These are phyloP conservation scores for Boletus sp. DNA, from an alignment of 1,284 basidiomycete genomes.

Conservation along the genomic window DNA sequence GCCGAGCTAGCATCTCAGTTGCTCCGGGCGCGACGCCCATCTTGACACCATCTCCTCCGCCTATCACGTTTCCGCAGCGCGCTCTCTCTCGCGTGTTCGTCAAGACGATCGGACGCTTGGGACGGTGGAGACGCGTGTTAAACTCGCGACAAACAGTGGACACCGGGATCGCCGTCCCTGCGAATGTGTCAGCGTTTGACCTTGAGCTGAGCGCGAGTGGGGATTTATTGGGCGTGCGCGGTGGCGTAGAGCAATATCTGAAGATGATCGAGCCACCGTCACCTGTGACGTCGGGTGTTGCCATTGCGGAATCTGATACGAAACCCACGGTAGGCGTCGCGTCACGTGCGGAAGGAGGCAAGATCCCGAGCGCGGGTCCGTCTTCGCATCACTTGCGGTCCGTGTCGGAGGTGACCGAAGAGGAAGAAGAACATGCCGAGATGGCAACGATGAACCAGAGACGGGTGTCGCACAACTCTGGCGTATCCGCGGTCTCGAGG, in stretches of 20 bases:
- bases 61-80: constrained; percentile 56
- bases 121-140: constrained; percentile 76
- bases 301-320: constrained; percentile 5
- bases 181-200: constrained; percentile 65
- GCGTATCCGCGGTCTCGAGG: constrained; percentile 21
- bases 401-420: constrained; percentile 32
- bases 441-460: constrained; percentile 13
- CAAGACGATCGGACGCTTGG: constrained; percentile 75
- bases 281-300: constrained; percentile 5
- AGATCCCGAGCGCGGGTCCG: constrained; percentile 1
- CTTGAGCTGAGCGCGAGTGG: constrained; percentile 55
- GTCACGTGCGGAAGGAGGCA: constrained; percentile 5
- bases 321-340: background rate
- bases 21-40: constrained; percentile 21
- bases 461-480: constrained; percentile 22
- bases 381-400: constrained; percentile 28
- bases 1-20: constrained; percentile 30
- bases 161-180: constrained; percentile 42
- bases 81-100: constrained; percentile 72
- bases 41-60: constrained; percentile 39
- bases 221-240: constrained; percentile 56
- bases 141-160: constrained; percentile 47
- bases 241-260: constrained; percentile 63
- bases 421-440: constrained; percentile 27
- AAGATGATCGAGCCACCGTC: constrained; percentile 49